phyloP scores from a whole-genome alignment of 176 grass and related monocot genomes.

The Luzula sylvatica region DNA sequence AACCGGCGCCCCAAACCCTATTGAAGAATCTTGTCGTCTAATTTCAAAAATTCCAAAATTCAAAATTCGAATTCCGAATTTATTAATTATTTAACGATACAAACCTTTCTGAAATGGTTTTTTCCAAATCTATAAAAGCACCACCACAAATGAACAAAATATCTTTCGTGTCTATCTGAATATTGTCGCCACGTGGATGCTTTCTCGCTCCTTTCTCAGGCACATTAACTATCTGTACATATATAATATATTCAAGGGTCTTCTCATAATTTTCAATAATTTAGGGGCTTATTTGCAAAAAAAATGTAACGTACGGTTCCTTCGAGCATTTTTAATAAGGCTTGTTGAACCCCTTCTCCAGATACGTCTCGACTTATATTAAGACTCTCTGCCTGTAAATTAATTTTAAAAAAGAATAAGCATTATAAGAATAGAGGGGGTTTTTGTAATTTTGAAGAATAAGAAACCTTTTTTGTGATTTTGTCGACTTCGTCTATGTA shows the following conservation, averaged over 20 bases:
- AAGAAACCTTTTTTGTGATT: slow-evolving; percentile 84
- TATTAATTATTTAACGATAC: slow-evolving; percentile 9
- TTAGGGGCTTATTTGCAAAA: slow-evolving; percentile 2
- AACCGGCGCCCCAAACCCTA: slow-evolving; percentile 88
- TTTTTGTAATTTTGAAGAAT: not conserved
- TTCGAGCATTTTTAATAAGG: slow-evolving; percentile 98
- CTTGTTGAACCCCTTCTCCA: slow-evolving; percentile 98
- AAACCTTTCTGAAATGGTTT: slow-evolving; percentile 95
- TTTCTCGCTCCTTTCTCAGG: slow-evolving; percentile 92
- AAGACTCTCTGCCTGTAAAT: slow-evolving; percentile 86
- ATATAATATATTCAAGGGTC: not conserved
- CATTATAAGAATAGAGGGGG: slow-evolving; percentile 3
- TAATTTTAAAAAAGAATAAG: not conserved
- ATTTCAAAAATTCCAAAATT: slow-evolving; percentile 2
- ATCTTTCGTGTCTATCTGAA: slow-evolving; percentile 99
- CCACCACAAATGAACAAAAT: slow-evolving; percentile 98
- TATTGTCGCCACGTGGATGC: slow-evolving; percentile 93
- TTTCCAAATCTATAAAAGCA: slow-evolving; percentile 87
- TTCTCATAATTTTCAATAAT: not conserved
- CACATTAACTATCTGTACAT: slow-evolving; percentile 80
- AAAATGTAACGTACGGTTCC: slow-evolving; percentile 65
- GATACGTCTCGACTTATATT: slow-evolving; percentile 99
- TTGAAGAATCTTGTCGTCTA: slow-evolving; percentile 91
- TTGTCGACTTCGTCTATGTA: slow-evolving; percentile 99
- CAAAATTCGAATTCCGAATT: not conserved